Conservation (phyloP, 106 monocot species). For the Triglochin maritima region DNA sequence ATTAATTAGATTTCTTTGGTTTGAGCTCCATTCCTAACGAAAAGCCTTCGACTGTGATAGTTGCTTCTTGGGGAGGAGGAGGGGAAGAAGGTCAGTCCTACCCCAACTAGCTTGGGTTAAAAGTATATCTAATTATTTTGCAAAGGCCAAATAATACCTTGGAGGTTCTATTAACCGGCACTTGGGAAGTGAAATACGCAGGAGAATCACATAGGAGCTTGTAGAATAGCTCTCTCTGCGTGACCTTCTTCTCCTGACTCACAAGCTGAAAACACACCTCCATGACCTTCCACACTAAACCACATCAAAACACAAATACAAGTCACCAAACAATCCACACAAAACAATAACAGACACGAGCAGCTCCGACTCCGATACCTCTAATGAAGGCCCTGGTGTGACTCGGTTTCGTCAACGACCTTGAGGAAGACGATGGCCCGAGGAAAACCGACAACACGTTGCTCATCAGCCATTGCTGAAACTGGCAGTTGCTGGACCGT, state of each 20-base stretch:
- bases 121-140: too few species aligned
- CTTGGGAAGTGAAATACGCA: slow-evolving; percentile 62
- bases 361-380: slow-evolving; percentile 20
- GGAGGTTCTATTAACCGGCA: slow-evolving; percentile 56
- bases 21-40: too few species aligned
- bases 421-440: slow-evolving; percentile 36
- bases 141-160: slow-evolving; percentile 32
- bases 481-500: slow-evolving; percentile 32
- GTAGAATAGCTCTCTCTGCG: slow-evolving; percentile 90
- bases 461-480: slow-evolving; percentile 53
- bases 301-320: neutral
- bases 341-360: neutral
- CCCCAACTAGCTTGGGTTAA: too few species aligned
- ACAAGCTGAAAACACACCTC: slow-evolving; percentile 55
- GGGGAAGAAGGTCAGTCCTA: too few species aligned
- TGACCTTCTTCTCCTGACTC: slow-evolving; percentile 55
- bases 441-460: slow-evolving; percentile 68
- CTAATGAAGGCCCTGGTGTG: slow-evolving; percentile 68
- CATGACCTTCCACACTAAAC: slow-evolving; percentile 91
- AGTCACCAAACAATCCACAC: neutral
- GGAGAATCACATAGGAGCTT: slow-evolving; percentile 82
- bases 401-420: slow-evolving; percentile 49
- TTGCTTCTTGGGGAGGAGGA: too few species aligned
- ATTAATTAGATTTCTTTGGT: too few species aligned
- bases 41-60: too few species aligned